Evolutionary conservation across 1,284 basidiomycete genomes (phyloP).

Genomic region (Malassezia cuniculi): DNA sequence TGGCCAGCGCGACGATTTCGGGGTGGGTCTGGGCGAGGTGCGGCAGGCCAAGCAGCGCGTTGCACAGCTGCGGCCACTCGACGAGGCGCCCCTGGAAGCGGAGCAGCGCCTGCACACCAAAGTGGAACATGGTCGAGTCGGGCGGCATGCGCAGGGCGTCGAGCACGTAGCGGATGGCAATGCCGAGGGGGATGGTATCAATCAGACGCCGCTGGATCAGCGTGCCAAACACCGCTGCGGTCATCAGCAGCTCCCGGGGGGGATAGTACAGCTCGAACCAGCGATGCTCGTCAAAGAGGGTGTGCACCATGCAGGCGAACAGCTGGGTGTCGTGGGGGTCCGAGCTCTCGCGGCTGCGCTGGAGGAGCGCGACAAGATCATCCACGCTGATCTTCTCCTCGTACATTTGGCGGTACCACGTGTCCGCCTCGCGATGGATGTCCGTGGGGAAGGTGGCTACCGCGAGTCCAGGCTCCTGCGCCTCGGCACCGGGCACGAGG

Average conservation of each 20-base stretch:
- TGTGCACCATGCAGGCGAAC: conserved; percentile 96
- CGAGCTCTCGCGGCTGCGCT: conserved; percentile 68
- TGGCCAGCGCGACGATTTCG: conserved; percentile 52
- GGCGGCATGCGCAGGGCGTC: conserved; percentile 67
- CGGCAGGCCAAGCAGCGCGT: conserved; percentile 73
- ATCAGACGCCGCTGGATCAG: conserved; percentile 87
- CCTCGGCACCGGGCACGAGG: conserved; percentile 63
- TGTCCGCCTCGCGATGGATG: conserved; percentile 72
- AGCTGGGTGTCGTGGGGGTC: conserved; percentile 81
- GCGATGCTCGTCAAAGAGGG: conserved; percentile 98
- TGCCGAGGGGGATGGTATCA: conserved; percentile 86
- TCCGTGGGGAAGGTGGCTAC: conserved; percentile 78
- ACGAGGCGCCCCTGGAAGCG: conserved; percentile 75
- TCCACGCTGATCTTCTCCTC: conserved; percentile 79
- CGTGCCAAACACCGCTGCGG: conserved; percentile 88
- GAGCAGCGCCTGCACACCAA: conserved; percentile 78
- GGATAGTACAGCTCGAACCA: conserved; percentile 92
- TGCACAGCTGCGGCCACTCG: conserved; percentile 88
- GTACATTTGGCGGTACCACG: conserved; percentile 97
- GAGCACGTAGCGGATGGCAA: conserved; percentile 90
- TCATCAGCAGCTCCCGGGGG: conserved; percentile 83
- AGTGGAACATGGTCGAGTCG: conserved; percentile 86
- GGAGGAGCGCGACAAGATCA: conserved; percentile 75
- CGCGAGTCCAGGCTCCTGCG: conserved; percentile 73
- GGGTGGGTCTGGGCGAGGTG: conserved; percentile 76